These are phyloP conservation scores for Pichia kluyveri DNA, from an alignment of 805 yeast genomes.

Conservation along the genomic window DNA sequence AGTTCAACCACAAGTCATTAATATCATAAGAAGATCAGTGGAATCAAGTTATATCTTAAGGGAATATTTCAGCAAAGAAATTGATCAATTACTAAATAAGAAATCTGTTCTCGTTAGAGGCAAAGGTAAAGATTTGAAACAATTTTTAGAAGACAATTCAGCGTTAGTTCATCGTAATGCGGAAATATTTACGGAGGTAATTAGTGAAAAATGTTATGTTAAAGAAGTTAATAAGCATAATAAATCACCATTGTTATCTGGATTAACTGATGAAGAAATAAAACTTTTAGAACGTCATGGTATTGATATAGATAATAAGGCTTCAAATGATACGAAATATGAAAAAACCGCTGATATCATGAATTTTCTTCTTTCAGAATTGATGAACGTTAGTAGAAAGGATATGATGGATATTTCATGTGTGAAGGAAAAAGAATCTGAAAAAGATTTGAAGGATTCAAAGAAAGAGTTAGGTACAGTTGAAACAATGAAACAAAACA, in stretches of 20 bases:
- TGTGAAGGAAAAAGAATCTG: constrained; percentile 12
- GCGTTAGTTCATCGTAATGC: constrained; percentile 34
- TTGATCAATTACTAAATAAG: constrained; percentile 32
- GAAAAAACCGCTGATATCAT: constrained; percentile 44
- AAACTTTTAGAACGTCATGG: constrained; percentile 3
- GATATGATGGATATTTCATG: constrained; percentile 17
- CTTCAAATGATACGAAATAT: constrained; percentile 8
- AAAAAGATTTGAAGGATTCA: constrained; percentile 14
- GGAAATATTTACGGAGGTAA: constrained; percentile 16
- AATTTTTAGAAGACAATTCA: constrained; percentile 41
- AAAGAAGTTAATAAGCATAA: constrained; percentile 15
- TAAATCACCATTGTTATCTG: constrained; percentile 13
- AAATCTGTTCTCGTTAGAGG: constrained; percentile 10
- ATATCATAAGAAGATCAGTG: constrained; percentile 58
- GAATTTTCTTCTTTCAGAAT: constrained; percentile 51
- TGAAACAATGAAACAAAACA: constrained; percentile 26
- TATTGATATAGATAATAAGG: constrained; percentile 8
- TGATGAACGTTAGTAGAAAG: constrained; percentile 36
- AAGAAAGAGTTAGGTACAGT: constrained; percentile 11
- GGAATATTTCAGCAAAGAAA: constrained; percentile 40
- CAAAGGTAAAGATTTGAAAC: constrained; percentile 35
- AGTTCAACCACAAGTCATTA: constrained; percentile 40
- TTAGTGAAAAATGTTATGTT: constrained; percentile 15
- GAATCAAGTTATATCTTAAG: constrained; percentile 49
- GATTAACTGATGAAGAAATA: constrained; percentile 18